Conservation (phyloP, 1,284 basidiomycete genomes). For the Boletus mariae region DNA sequence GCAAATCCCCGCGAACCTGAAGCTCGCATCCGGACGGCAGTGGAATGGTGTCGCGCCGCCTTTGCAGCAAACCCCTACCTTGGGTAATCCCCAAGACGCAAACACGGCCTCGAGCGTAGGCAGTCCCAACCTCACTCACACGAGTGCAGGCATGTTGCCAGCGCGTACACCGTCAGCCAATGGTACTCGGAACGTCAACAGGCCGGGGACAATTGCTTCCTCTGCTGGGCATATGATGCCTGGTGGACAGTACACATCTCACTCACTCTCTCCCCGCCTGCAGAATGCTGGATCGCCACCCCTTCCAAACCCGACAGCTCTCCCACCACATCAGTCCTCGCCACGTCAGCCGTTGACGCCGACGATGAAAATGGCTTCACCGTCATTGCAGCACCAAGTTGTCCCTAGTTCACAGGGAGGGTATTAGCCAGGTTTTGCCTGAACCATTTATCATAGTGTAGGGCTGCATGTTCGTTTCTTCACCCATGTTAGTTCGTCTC, state of each 20-base stretch:
- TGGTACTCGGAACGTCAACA: constrained; percentile 44
- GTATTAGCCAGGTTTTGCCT: constrained; percentile 31
- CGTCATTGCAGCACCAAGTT: constrained; percentile 58
- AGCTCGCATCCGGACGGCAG: constrained; percentile 41
- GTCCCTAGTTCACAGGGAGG: constrained; percentile 44
- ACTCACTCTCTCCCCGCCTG: constrained; percentile 52
- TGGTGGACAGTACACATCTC: constrained; percentile 39
- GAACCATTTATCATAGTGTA: constrained; percentile 11
- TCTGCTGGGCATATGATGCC: constrained; percentile 35
- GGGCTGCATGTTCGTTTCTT: constrained; percentile 13
- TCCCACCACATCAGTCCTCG: constrained; percentile 48
- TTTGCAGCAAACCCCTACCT: constrained; percentile 32
- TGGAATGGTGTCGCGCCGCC: constrained; percentile 34
- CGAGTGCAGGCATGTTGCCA: constrained; percentile 36
- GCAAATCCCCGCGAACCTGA: constrained; percentile 36
- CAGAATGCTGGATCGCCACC: constrained; percentile 50
- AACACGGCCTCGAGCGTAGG: constrained; percentile 33
- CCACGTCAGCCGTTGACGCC: constrained; percentile 54
- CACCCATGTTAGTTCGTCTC: constrained; percentile 11
- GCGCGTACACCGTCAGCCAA: constrained; percentile 54
- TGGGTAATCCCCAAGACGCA: constrained; percentile 28
- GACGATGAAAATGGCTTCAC: constrained; percentile 52
- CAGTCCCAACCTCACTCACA: constrained; percentile 32
- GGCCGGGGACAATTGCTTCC: constrained; percentile 31
- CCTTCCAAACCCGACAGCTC: constrained; percentile 39